Percentiles rank a stretch among this genome's conserved stretches.
Evolutionary conservation across 2,329 filamentous ascomycete species (phyloP).

Genomic region (Biscogniauxia sp.): DNA sequence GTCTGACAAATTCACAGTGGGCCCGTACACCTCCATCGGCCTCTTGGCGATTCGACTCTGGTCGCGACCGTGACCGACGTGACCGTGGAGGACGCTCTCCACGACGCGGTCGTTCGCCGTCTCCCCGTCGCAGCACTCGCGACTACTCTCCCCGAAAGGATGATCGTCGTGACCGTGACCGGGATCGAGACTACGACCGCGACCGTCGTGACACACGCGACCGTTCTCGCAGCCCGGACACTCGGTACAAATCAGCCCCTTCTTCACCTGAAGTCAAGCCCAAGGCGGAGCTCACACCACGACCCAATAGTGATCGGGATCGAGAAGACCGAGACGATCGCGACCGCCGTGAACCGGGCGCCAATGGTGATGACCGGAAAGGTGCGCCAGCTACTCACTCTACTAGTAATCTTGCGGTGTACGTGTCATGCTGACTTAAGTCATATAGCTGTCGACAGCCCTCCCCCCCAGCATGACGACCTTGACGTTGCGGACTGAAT

Average conservation of each 20-base stretch:
- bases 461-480: constrained; percentile 84
- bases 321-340: constrained; percentile 69
- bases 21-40: constrained; percentile 96
- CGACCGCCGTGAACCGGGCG: constrained; percentile 71
- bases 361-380: constrained; percentile 89
- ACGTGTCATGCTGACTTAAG: constrained; percentile 17
- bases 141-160: constrained; percentile 89
- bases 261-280: background rate
- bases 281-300: constrained; percentile 10
- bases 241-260: constrained; percentile 28
- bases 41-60: constrained; percentile 97
- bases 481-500: constrained; percentile 85
- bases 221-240: constrained; percentile 69
- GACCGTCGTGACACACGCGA: constrained; percentile 61
- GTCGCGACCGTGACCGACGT: constrained; percentile 52
- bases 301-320: constrained; percentile 45
- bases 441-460: constrained; percentile 63
- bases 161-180: constrained; percentile 74
- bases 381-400: constrained; percentile 48
- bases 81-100: constrained; percentile 59
- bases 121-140: constrained; percentile 71
- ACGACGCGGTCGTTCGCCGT: constrained; percentile 70
- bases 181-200: constrained; percentile 52
- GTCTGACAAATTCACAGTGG: constrained; percentile 63
- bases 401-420: constrained; percentile 9